These are phyloP conservation scores for Salvia splendens DNA, from an alignment of 257 asterid species.

Conservation along the genomic window DNA sequence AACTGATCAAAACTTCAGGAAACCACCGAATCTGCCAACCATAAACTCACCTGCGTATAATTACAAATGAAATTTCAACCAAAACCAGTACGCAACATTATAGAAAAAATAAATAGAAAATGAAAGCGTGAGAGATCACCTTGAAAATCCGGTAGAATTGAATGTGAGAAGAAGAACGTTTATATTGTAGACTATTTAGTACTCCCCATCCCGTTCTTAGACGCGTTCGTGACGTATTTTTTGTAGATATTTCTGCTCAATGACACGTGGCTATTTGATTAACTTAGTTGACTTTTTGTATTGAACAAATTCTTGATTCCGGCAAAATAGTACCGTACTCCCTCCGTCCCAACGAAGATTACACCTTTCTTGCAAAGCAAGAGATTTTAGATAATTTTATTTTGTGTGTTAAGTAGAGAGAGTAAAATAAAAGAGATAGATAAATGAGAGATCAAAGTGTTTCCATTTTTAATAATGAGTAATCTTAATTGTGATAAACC, in stretches of 20 bases:
- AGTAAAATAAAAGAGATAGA: no score
- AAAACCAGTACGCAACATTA: not conserved
- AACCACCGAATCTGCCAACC: not conserved
- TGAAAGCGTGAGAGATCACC: constrained; percentile 24
- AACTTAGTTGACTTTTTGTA: not conserved
- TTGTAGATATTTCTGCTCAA: not conserved
- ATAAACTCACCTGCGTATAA: not conserved
- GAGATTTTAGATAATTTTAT: no score
- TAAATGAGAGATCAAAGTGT: no score
- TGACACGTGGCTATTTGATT: constrained; percentile 9
- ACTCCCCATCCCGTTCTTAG: not conserved
- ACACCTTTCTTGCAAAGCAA: no score
- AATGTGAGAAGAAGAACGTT: constrained; percentile 19
- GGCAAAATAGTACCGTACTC: no score
- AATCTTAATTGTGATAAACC: no score
- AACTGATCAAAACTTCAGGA: constrained; percentile 10
- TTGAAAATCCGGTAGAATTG: constrained; percentile 30
- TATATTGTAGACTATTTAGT: no score
- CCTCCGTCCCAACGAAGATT: no score
- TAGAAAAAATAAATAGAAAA: not conserved
- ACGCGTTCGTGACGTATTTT: constrained; percentile 59
- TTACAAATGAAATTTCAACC: not conserved
- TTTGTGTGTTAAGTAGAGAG: no score
- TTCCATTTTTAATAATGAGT: no score
- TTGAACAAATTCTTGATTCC: not conserved